These are phyloP conservation scores for Pseudohyphozyma bogoriensis DNA, from an alignment of 768 basidiomycete genomes.

Conservation along the genomic window DNA sequence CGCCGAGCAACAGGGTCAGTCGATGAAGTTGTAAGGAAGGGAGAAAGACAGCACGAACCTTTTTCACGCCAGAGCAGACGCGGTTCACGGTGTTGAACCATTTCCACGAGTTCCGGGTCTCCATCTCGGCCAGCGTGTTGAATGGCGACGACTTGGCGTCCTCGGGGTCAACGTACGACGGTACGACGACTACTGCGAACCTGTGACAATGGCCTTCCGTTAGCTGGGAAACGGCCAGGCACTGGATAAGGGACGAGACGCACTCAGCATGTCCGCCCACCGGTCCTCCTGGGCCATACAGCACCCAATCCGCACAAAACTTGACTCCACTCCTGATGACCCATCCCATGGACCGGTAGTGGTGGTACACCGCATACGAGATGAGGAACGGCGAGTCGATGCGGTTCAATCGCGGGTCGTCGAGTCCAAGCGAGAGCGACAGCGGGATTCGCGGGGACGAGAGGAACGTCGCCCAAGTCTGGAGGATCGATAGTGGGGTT, in stretches of 20 bases:
- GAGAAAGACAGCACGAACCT: constrained; percentile 47
- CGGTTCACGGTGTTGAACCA: constrained; percentile 96
- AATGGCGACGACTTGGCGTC: constrained; percentile 61
- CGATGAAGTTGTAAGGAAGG: background rate
- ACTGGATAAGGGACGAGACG: constrained; percentile 34
- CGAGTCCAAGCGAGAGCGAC: background rate
- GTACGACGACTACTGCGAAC: constrained; percentile 81
- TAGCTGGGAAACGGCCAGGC: too few species aligned
- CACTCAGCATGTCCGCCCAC: constrained; percentile 94
- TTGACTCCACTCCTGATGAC: constrained; percentile 92
- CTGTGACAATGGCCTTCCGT: too few species aligned
- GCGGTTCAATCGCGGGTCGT: constrained; percentile 17
- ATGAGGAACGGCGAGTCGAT: constrained; percentile 60
- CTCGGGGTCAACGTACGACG: constrained; percentile 71
- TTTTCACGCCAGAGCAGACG: constrained; percentile 92
- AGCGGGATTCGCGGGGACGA: background rate
- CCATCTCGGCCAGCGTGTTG: constrained; percentile 39
- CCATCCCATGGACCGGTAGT: constrained; percentile 94
- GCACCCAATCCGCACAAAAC: constrained; percentile 88
- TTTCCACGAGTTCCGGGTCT: constrained; percentile 60
- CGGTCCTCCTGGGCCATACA: constrained; percentile 70
- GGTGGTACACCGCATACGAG: constrained; percentile 82
- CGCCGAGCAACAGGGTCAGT: background rate
- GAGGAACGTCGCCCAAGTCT: constrained; percentile 18
- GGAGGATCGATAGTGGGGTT: constrained; percentile 18